phyloP scores from a whole-genome alignment of 352 stramenopile genomes.

The Pythium dissotocum region DNA sequence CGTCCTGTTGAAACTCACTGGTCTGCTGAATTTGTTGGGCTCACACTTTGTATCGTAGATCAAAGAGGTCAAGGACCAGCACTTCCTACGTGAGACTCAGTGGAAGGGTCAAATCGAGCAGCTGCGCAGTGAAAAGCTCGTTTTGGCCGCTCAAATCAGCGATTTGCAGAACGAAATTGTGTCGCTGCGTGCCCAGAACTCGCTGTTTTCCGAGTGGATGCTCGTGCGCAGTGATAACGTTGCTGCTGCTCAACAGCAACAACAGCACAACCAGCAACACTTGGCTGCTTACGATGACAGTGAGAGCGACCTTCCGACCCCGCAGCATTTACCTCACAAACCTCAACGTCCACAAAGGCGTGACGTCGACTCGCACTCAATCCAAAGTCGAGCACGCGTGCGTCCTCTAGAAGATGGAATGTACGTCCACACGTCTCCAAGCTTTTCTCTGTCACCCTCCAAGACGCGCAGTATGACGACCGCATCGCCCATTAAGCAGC shows the following conservation, averaged over 20 bases:
- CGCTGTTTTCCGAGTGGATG: slow-evolving; percentile 79
- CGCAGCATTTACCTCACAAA: neutral
- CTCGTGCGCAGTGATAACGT: slow-evolving; percentile 68
- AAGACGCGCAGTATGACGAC: slow-evolving; percentile 43
- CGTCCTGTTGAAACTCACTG: neutral
- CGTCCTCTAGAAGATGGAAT: slow-evolving; percentile 22
- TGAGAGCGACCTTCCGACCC: neutral
- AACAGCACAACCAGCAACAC: neutral
- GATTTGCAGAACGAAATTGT: slow-evolving; percentile 66
- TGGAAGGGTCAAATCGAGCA: slow-evolving; percentile 63
- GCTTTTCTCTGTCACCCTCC: slow-evolving; percentile 33
- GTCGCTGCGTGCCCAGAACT: slow-evolving; percentile 62
- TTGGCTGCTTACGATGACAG: neutral
- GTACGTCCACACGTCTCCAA: slow-evolving; percentile 32
- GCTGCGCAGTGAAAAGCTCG: slow-evolving; percentile 45
- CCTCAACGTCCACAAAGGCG: slow-evolving; percentile 7
- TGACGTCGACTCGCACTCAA: neutral
- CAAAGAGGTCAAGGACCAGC: slow-evolving; percentile 67
- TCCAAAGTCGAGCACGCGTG: slow-evolving; percentile 4
- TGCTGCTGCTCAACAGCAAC: slow-evolving; percentile 24
- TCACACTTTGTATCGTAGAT: slow-evolving; percentile 37
- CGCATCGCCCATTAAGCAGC: slow-evolving; percentile 40
- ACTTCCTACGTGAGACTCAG: slow-evolving; percentile 59
- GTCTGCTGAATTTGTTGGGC: neutral
- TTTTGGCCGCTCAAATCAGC: slow-evolving; percentile 40